Conservation (phyloP, 305 asterid species). For the Euphrasia arctica region DNA sequence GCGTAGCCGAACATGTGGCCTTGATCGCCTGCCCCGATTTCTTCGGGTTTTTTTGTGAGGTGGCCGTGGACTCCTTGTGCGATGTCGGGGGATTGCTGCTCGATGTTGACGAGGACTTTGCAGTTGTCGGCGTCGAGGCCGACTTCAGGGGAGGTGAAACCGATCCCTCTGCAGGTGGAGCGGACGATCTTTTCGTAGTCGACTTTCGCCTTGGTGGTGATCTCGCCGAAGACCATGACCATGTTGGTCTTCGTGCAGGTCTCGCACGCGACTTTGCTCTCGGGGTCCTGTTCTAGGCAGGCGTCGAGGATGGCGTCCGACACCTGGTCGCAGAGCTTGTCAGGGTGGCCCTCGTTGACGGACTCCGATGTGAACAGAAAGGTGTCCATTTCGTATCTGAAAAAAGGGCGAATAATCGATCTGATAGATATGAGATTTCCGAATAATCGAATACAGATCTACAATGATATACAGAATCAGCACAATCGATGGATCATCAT, state of each 20-base stretch:
- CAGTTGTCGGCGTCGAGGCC: constrained; percentile 93
- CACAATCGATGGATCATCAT: too few relatives aligned
- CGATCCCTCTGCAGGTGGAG: constrained; percentile 79
- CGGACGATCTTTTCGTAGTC: constrained; percentile 83
- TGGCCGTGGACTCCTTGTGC: constrained; percentile 96
- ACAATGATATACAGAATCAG: not conserved
- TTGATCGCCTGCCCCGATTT: constrained; percentile 90
- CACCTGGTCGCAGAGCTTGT: constrained; percentile 95
- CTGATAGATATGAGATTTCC: not conserved
- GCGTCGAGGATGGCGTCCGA: constrained; percentile 96
- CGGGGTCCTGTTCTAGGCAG: constrained; percentile 79
- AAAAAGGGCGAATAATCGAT: not conserved
- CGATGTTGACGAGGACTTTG: constrained; percentile 88
- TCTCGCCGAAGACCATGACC: constrained; percentile 94
- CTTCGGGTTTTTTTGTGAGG: constrained; percentile 91
- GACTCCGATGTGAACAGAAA: constrained; percentile 87
- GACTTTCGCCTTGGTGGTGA: constrained; percentile 76
- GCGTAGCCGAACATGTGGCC: constrained; percentile 93
- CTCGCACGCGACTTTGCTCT: constrained; percentile 90
- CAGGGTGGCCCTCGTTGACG: constrained; percentile 90
- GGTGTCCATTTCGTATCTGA: constrained; percentile 66
- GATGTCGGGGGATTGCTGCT: constrained; percentile 86
- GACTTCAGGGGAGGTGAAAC: constrained; percentile 74
- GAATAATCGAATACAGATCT: constrained; percentile 19
- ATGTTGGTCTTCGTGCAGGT: constrained; percentile 88